Conservation (phyloP, 164 flowering plant species). For the Magnolia kwangsiensis region DNA sequence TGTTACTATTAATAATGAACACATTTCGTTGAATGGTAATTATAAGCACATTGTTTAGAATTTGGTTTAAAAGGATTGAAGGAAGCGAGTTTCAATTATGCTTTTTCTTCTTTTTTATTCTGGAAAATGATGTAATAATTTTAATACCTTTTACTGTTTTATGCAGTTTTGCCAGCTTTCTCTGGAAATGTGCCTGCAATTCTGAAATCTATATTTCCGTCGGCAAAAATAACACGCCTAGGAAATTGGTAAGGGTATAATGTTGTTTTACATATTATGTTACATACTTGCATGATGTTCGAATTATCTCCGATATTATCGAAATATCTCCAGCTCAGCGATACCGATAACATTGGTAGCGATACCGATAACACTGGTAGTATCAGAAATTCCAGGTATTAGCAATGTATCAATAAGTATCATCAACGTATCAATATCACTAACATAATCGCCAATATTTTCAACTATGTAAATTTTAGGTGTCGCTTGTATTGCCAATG, state of each 20-base stretch:
- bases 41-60: background rate
- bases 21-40: too few relatives aligned
- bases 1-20: too few relatives aligned
- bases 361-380: too few relatives aligned
- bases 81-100: background rate
- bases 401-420: too few relatives aligned
- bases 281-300: background rate
- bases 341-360: too few relatives aligned
- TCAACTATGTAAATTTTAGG: too few relatives aligned
- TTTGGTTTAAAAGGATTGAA: background rate
- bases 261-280: background rate
- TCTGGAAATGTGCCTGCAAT: slow-evolving; percentile 82
- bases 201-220: slow-evolving; percentile 48
- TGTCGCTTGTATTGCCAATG: too few relatives aligned
- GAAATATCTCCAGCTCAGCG: too few relatives aligned
- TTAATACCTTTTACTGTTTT: background rate
- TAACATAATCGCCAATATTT: too few relatives aligned
- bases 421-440: too few relatives aligned
- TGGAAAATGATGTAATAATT: background rate
- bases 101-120: background rate
- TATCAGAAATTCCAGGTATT: too few relatives aligned
- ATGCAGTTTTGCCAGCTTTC: slow-evolving; percentile 75
- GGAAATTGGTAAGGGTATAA: slow-evolving; percentile 56
- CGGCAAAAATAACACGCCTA: slow-evolving; percentile 61
- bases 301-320: background rate